Evolutionary conservation across 805 yeast genomes (phyloP).

Genomic region (Clavispora fructus): DNA sequence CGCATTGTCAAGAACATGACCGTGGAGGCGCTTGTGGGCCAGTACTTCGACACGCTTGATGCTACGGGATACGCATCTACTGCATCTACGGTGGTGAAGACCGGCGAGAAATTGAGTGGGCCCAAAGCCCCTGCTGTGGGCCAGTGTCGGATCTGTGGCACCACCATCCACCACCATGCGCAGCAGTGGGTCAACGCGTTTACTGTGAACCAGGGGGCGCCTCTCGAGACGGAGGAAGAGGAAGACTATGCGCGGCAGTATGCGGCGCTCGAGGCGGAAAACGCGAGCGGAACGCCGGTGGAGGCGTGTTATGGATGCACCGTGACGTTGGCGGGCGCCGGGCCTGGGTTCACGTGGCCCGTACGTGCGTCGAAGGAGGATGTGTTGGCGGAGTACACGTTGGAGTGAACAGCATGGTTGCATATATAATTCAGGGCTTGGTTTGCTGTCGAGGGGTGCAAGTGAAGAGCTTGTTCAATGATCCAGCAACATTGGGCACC

Average conservation of each 20-base stretch:
- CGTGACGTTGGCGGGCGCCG: constrained; percentile 48
- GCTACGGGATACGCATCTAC: constrained; percentile 75
- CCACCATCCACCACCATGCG: constrained; percentile 51
- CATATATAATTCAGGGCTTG: not conserved
- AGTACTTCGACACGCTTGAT: constrained; percentile 69
- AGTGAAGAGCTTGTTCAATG: no score
- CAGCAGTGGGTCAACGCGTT: constrained; percentile 63
- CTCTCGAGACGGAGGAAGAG: constrained; percentile 40
- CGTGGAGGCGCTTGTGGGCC: constrained; percentile 69
- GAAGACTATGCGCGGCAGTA: constrained; percentile 20
- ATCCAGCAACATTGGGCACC: no score
- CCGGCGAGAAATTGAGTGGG: constrained; percentile 68
- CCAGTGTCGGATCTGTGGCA: constrained; percentile 55
- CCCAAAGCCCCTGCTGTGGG: constrained; percentile 30
- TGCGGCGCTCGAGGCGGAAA: constrained; percentile 6
- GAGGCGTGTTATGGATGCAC: constrained; percentile 75
- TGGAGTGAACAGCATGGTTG: not conserved
- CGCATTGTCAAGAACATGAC: constrained; percentile 67
- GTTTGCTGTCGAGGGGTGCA: no score
- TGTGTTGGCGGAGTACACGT: constrained; percentile 42
- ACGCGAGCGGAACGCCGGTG: constrained; percentile 2
- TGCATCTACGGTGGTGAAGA: constrained; percentile 86
- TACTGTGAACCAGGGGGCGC: constrained; percentile 55
- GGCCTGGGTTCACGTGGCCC: constrained; percentile 29
- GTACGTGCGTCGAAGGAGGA: constrained; percentile 28